Conservation (phyloP, 768 basidiomycete genomes). For the Xerocomellus intermedius region DNA sequence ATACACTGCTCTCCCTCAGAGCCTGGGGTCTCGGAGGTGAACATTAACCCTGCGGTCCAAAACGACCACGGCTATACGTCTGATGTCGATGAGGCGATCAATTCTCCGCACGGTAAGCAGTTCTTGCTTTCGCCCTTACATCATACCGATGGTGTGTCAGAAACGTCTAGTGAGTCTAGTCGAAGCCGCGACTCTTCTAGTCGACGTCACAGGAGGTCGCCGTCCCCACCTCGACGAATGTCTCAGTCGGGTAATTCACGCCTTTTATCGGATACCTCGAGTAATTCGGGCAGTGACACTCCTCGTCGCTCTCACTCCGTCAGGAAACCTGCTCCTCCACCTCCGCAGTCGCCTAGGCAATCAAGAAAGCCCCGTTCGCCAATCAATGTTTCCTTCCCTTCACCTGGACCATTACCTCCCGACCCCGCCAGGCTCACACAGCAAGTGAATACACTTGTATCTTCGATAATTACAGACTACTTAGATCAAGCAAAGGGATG, state of each 20-base stretch:
- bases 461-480: background rate
- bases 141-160: slow-evolving; percentile 3
- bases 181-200: background rate
- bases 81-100: background rate
- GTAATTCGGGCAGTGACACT: background rate
- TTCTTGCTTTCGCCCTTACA: background rate
- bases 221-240: background rate
- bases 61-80: background rate
- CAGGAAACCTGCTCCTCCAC: slow-evolving; percentile 5
- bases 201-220: slow-evolving; percentile 1
- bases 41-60: background rate
- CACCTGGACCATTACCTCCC: background rate
- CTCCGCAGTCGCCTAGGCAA: background rate
- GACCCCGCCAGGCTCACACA: background rate
- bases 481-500: background rate
- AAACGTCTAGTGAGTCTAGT: background rate
- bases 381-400: background rate
- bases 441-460: background rate
- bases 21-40: background rate
- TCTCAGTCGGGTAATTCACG: background rate
- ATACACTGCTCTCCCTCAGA: background rate
- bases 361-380: background rate
- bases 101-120: slow-evolving; percentile 4
- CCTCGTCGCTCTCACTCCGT: background rate
- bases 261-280: background rate